Base-by-base conservation (phyloP, 805 yeast genomes). In the Deakozyma indianensis region DNA sequence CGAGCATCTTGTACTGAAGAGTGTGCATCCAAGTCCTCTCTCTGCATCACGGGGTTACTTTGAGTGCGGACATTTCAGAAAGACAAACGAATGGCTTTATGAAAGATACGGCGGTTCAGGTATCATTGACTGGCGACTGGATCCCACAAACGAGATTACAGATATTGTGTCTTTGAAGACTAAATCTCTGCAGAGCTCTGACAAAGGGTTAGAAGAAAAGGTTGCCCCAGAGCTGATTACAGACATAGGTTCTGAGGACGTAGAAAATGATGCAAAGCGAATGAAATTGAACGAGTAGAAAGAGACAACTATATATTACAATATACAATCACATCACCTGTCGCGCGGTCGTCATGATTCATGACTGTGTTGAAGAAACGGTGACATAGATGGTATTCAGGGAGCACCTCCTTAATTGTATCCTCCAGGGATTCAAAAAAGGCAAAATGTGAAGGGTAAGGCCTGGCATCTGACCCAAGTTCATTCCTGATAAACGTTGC, bases 11-110 rank as follows among this genome's bases (percentile, higher is more conserved):
- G 74, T 84, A 0, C 63, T 92, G 23, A 73, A 72, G 50, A 70
- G 86, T 0, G 96, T 87, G 0, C 99, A 92, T 62, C 99, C 99
- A 0, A 83, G 94, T 23, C 99, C 99, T 1, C 65, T 92, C 43
- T 83, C 95, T 50, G 98, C 98, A 0, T 71, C 81, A 18, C 66
- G 94, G 40, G 95, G 92, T 1, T 92, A 83, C 61, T 88, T 90
- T 54, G 78, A 78, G 2, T 77, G 82, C 53, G 64, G 68, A 21
- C 96, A 86, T 56, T 90, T 87, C 61, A 69, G 60, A 44, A 71
- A 74, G 56, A 77, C 90, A 40, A 90, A 92, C 58, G 75, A 75
- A 4, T 90, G 95, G 95, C 66, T 90, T 1, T 53, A 56, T 15
- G 64, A 67, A 25, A 56, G 64, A 16, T 68, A 70, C 44, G 71